A percentile compares a stretch with the other conserved stretches of the same genome.
Evolutionary conservation across 192 early-diverging fungal genomes (phyloP).

Genomic region (Chytriomyces sp.): DNA sequence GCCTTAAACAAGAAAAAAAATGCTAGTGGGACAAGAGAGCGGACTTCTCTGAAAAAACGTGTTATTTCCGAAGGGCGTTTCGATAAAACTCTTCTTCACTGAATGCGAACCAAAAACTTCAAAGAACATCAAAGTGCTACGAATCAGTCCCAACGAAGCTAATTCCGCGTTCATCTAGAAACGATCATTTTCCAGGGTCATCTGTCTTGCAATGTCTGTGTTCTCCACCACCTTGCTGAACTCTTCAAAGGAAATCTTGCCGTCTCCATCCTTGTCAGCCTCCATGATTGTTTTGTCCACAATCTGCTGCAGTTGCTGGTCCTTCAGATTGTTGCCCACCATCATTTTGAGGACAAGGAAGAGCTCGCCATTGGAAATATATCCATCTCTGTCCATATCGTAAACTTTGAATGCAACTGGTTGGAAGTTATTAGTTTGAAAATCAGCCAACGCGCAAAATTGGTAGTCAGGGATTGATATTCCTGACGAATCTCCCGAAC

Average conservation of each 20-base stretch:
- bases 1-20: too few relatives aligned
- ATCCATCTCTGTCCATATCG: slow-evolving; percentile 99
- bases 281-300: slow-evolving; percentile 99
- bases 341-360: slow-evolving; percentile 99
- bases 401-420: slow-evolving; percentile 98
- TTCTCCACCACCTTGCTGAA: slow-evolving; percentile 93
- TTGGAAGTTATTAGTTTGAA: too few relatives aligned
- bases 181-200: slow-evolving; percentile 80
- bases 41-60: too few relatives aligned
- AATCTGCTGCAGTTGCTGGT: slow-evolving; percentile 98
- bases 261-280: slow-evolving; percentile 93
- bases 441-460: not conserved
- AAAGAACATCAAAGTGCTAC: too few relatives aligned
- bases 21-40: too few relatives aligned
- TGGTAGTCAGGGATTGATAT: too few relatives aligned
- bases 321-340: slow-evolving; percentile 96
- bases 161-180: too few relatives aligned
- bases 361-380: slow-evolving; percentile 97
- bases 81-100: too few relatives aligned
- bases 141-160: too few relatives aligned
- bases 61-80: too few relatives aligned
- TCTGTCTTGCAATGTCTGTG: slow-evolving; percentile 93
- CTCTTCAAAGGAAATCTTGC: slow-evolving; percentile 96
- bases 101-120: too few relatives aligned
- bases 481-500: too few relatives aligned